Evolutionary conservation across 768 basidiomycete species (phyloP).

Genomic region (Thelephora aurantiotincta): DNA sequence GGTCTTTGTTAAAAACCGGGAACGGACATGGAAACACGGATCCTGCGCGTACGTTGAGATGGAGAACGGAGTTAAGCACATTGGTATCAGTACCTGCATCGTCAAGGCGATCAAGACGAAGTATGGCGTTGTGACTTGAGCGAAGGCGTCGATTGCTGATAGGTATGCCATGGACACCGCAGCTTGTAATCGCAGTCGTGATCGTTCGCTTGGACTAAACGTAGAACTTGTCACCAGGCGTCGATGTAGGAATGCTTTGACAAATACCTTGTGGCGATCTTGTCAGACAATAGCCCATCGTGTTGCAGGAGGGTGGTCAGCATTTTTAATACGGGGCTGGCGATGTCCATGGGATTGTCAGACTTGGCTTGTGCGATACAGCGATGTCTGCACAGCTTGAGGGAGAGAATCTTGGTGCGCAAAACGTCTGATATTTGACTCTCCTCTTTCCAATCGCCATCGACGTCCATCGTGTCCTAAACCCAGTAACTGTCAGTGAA

Average conservation of each 20-base stretch:
- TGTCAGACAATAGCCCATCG: conserved; percentile 51
- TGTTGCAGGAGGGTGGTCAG: conserved; percentile 56
- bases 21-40: conserved; percentile 75
- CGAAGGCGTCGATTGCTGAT: conserved; percentile 41
- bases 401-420: conserved; percentile 53
- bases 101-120: conserved; percentile 62
- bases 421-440: conserved; percentile 41
- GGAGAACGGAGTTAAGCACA: conserved; percentile 1
- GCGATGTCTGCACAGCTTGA: conserved; percentile 77
- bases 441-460: conserved; percentile 71
- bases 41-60: conserved; percentile 42
- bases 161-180: conserved; percentile 72
- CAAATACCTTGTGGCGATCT: conserved; percentile 34
- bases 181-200: conserved; percentile 75
- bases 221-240: conserved; percentile 8
- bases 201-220: conserved; percentile 38
- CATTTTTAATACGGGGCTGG: conserved; percentile 66
- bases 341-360: conserved; percentile 48
- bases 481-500: neutral
- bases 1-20: conserved; percentile 64
- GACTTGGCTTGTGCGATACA: conserved; percentile 51
- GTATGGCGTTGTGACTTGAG: conserved; percentile 36
- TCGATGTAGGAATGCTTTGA: conserved; percentile 2
- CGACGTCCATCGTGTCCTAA: conserved; percentile 43
- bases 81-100: conserved; percentile 44